Percentiles rank a stretch among this genome's conserved stretches.
phyloP scores from a whole-genome alignment of 192 early-diverging fungal genomes.

The Mortierella antarctica region DNA sequence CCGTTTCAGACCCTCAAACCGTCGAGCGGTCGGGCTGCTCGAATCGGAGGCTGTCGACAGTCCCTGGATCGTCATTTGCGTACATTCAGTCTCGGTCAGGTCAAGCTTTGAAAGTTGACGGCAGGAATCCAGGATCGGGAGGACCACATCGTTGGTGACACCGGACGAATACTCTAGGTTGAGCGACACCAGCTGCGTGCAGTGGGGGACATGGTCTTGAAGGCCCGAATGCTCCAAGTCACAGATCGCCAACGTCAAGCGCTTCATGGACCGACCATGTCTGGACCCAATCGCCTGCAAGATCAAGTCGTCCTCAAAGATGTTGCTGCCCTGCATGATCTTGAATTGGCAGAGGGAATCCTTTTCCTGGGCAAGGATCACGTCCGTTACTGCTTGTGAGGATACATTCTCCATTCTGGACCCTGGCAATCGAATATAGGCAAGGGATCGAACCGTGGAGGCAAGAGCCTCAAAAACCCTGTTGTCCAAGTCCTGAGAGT shows the following conservation, averaged over 20 bases:
- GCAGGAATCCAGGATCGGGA: slow-evolving; percentile 36
- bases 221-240: slow-evolving; percentile 43
- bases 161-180: slow-evolving; percentile 50
- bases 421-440: slow-evolving; percentile 32
- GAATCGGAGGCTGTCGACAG: slow-evolving; percentile 30
- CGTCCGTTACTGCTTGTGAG: slow-evolving; percentile 10
- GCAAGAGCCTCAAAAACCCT: slow-evolving; percentile 32
- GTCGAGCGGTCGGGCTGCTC: not conserved
- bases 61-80: slow-evolving; percentile 24
- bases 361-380: slow-evolving; percentile 32
- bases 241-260: slow-evolving; percentile 35
- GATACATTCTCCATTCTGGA: slow-evolving; percentile 22
- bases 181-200: slow-evolving; percentile 16
- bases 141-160: slow-evolving; percentile 30
- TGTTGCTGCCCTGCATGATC: slow-evolving; percentile 36
- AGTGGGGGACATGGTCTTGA: slow-evolving; percentile 29
- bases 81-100: slow-evolving; percentile 45
- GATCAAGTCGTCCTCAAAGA: slow-evolving; percentile 33
- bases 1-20: slow-evolving; percentile 19
- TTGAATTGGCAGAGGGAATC: slow-evolving; percentile 36
- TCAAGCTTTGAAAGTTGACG: slow-evolving; percentile 27
- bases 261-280: slow-evolving; percentile 34
- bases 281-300: slow-evolving; percentile 34
- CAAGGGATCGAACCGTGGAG: slow-evolving; percentile 13
- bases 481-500: slow-evolving; percentile 30